phyloP scores from a whole-genome alignment of 164 flowering plant genomes.

The Berberis vulgaris region DNA sequence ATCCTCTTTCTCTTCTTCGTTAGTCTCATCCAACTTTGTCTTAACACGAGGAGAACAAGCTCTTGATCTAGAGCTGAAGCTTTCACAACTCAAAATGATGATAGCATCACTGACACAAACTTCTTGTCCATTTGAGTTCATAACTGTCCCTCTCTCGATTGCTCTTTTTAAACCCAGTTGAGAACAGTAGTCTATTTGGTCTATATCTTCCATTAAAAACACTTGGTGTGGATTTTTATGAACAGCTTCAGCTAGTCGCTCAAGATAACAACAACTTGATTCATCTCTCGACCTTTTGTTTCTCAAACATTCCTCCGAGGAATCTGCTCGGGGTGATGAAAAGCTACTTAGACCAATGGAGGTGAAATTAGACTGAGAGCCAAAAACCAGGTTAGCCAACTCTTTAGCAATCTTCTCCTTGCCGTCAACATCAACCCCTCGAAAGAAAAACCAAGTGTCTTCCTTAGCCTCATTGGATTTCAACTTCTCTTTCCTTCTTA shows the following conservation, averaged over 20 bases:
- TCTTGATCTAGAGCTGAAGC: slow-evolving; percentile 66
- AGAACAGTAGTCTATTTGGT: slow-evolving; percentile 62
- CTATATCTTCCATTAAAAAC: slow-evolving; percentile 67
- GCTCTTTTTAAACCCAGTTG: slow-evolving; percentile 67
- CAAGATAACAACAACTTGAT: slow-evolving; percentile 50
- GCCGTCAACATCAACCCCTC: slow-evolving; percentile 59
- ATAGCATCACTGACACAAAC: slow-evolving; percentile 59
- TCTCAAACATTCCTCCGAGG: slow-evolving; percentile 38
- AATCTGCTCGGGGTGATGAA: slow-evolving; percentile 53
- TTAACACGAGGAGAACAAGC: slow-evolving; percentile 53
- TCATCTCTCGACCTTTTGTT: slow-evolving; percentile 72
- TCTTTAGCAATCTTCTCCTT: slow-evolving; percentile 71
- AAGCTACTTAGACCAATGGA: slow-evolving; percentile 58
- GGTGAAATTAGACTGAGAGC: slow-evolving; percentile 40
- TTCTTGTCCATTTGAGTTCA: slow-evolving; percentile 37
- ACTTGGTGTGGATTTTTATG: slow-evolving; percentile 60
- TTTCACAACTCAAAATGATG: slow-evolving; percentile 73
- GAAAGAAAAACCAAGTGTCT: slow-evolving; percentile 86
- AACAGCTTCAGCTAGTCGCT: slow-evolving; percentile 56
- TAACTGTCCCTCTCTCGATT: slow-evolving; percentile 55
- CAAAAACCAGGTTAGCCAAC: slow-evolving; percentile 64
- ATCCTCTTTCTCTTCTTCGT: slow-evolving; percentile 19
- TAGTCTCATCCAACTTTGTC: slow-evolving; percentile 20
- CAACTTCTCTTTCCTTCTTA: slow-evolving; percentile 36
- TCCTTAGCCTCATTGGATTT: slow-evolving; percentile 33